phyloP scores from a whole-genome alignment of 495 filamentous ascomycete species.

The Friedmanniomyces simplex region DNA sequence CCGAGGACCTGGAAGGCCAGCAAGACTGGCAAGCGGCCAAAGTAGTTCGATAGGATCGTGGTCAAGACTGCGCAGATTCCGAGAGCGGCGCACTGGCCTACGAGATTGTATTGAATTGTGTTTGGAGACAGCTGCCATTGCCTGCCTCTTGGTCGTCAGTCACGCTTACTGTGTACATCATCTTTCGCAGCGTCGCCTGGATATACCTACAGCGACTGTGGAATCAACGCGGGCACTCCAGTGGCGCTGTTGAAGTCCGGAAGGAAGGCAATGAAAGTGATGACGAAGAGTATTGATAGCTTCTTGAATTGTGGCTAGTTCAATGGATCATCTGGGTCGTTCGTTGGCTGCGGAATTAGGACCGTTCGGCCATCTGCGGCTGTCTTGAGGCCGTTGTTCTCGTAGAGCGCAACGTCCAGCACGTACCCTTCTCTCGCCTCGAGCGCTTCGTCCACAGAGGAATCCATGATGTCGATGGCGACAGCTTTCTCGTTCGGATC shows the following conservation, averaged over 20 bases:
- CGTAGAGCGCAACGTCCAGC: slow-evolving; percentile 3
- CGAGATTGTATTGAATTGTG: slow-evolving; percentile 4
- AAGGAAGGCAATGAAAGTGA: slow-evolving; percentile 13
- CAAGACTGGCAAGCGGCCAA: slow-evolving; percentile 12
- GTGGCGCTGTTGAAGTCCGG: not conserved
- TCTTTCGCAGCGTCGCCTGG: not conserved
- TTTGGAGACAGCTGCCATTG: slow-evolving; percentile 8
- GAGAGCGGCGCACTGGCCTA: slow-evolving; percentile 4
- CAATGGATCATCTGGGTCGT: slow-evolving; percentile 14
- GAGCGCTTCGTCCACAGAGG: not conserved
- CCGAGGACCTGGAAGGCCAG: slow-evolving; percentile 6
- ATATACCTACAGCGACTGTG: slow-evolving; percentile 7
- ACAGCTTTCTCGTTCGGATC: not conserved
- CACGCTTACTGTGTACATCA: not conserved
- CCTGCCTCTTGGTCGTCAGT: not conserved
- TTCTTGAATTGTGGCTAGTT: slow-evolving; percentile 14
- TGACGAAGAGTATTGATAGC: slow-evolving; percentile 6
- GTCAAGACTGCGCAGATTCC: slow-evolving; percentile 7
- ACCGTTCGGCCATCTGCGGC: slow-evolving; percentile 13
- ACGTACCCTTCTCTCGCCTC: slow-evolving; percentile 5
- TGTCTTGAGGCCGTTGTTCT: slow-evolving; percentile 6
- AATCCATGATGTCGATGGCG: not conserved
- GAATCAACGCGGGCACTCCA: not conserved
- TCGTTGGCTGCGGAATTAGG: slow-evolving; percentile 12
- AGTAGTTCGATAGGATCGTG: slow-evolving; percentile 12